Conservation (phyloP, 2,329 filamentous ascomycete species). For the Penicillium capsulatum region DNA sequence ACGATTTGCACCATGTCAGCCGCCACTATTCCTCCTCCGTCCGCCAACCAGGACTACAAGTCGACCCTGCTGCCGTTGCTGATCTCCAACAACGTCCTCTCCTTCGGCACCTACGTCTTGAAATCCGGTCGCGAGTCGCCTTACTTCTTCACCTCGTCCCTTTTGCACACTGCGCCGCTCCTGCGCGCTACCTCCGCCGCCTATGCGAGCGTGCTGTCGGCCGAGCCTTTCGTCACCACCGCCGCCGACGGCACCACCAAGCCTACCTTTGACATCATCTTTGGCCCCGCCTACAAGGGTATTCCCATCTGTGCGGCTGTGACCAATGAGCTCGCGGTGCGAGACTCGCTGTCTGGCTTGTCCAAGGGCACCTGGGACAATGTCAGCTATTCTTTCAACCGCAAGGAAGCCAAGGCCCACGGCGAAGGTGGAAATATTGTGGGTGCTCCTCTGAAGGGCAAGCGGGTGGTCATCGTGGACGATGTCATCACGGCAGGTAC, state of each 20-base stretch:
- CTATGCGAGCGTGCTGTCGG: conserved; percentile 63
- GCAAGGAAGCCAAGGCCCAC: conserved; percentile 94
- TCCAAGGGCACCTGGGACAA: conserved; percentile 58
- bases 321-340: conserved; percentile 67
- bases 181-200: conserved; percentile 73
- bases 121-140: conserved; percentile 88
- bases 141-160: conserved; percentile 96
- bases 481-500: conserved; percentile 96
- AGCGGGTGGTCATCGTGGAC: conserved; percentile 85
- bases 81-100: conserved; percentile 40
- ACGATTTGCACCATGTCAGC: conserved; percentile 22
- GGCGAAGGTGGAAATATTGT: conserved; percentile 93
- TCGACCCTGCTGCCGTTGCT: conserved; percentile 36
- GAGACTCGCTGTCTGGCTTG: conserved; percentile 48
- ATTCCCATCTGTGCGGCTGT: conserved; percentile 83
- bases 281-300: conserved; percentile 94
- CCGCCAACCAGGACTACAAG: conserved; percentile 36
- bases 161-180: conserved; percentile 77
- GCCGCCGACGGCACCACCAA: conserved; percentile 32
- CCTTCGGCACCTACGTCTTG: conserved; percentile 58
- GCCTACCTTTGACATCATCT: conserved; percentile 74
- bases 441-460: conserved; percentile 77
- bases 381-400: conserved; percentile 83
- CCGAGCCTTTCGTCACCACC: conserved; percentile 42
- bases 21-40: conserved; percentile 20